phyloP scores from a whole-genome alignment of 2,329 filamentous ascomycete genomes.

The Clonostachys chloroleuca region DNA sequence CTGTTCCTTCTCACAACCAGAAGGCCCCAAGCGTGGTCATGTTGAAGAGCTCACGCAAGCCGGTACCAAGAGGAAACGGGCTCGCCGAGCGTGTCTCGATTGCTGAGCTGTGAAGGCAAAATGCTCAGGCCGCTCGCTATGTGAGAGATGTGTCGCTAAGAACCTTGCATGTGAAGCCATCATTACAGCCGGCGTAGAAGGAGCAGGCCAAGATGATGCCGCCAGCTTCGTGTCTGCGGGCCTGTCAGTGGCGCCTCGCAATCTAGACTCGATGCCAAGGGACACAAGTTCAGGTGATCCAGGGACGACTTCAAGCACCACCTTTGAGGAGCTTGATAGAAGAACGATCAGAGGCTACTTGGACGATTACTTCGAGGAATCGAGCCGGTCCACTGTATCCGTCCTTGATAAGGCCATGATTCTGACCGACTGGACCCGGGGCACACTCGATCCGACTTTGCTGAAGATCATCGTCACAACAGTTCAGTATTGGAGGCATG shows the following conservation, averaged over 20 bases:
- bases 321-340: too few relatives aligned
- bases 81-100: constrained; percentile 17
- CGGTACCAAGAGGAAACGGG: constrained; percentile 16
- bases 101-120: constrained; percentile 26
- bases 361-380: constrained; percentile 13
- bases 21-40: not conserved
- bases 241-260: too few relatives aligned
- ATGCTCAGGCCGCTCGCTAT: constrained; percentile 24
- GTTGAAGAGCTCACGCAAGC: constrained; percentile 14
- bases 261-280: too few relatives aligned
- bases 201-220: too few relatives aligned
- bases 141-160: constrained; percentile 17
- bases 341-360: not conserved
- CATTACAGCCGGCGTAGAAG: too few relatives aligned
- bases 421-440: constrained; percentile 13
- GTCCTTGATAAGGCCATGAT: constrained; percentile 13
- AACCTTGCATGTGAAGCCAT: constrained; percentile 1
- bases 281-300: too few relatives aligned
- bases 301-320: too few relatives aligned
- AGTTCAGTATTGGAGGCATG: constrained; percentile 1
- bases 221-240: too few relatives aligned
- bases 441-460: constrained; percentile 8
- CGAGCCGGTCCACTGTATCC: constrained; percentile 7
- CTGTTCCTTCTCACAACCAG: not conserved
- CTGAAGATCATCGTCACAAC: constrained; percentile 13